phyloP scores from a whole-genome alignment of 2,329 filamentous ascomycete species.

The Venturia asperata region DNA sequence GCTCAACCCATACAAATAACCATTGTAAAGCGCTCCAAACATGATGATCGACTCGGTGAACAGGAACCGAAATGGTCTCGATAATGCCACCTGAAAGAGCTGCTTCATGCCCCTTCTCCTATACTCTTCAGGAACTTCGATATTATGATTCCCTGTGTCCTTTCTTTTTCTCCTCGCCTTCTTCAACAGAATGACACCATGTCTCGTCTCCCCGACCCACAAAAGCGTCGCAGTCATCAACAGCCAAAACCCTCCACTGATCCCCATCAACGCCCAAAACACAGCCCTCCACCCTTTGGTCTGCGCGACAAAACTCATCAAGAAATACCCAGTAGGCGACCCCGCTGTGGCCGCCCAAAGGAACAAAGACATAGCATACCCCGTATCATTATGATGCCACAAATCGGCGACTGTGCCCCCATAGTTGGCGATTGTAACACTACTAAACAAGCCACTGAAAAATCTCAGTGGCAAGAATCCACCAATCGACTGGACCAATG shows the following conservation, averaged over 20 bases:
- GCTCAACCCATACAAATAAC: slow-evolving; percentile 43
- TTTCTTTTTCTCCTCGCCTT: slow-evolving; percentile 30
- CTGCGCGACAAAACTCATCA: slow-evolving; percentile 42
- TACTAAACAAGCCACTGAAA: slow-evolving; percentile 4
- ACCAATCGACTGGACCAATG: slow-evolving; percentile 3
- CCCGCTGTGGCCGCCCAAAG: slow-evolving; percentile 44
- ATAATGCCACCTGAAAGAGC: slow-evolving; percentile 38
- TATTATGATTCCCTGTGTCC: slow-evolving; percentile 23
- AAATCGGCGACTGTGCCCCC: slow-evolving; percentile 43
- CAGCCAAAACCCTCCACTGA: slow-evolving; percentile 40
- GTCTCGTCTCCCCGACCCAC: slow-evolving; percentile 38
- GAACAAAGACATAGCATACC: slow-evolving; percentile 37
- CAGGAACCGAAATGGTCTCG: slow-evolving; percentile 43
- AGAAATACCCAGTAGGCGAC: slow-evolving; percentile 40
- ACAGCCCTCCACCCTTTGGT: slow-evolving; percentile 38
- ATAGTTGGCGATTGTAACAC: slow-evolving; percentile 9
- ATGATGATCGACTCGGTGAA: slow-evolving; percentile 43
- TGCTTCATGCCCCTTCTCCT: slow-evolving; percentile 32
- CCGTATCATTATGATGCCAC: slow-evolving; percentile 37
- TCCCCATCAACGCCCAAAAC: slow-evolving; percentile 42
- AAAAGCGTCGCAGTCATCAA: slow-evolving; percentile 35
- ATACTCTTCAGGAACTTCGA: slow-evolving; percentile 34
- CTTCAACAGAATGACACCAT: slow-evolving; percentile 38
- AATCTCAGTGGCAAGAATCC: neutral
- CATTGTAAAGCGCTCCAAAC: slow-evolving; percentile 44